These are phyloP conservation scores for Pyrenophora teres DNA, from an alignment of 2,329 filamentous ascomycete genomes.

Conservation along the genomic window DNA sequence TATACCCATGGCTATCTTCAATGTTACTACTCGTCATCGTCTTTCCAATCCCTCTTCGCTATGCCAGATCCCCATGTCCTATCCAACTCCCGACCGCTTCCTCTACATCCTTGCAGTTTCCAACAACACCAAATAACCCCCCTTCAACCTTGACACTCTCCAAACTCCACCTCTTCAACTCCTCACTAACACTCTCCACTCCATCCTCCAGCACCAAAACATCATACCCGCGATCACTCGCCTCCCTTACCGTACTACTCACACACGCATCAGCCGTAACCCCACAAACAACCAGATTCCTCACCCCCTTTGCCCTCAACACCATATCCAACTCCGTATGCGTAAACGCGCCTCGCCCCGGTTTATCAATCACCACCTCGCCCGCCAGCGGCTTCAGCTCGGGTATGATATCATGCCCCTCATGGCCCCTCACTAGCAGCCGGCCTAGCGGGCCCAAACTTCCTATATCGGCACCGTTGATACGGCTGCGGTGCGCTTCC, in stretches of 20 bases:
- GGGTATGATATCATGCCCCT: constrained; percentile 61
- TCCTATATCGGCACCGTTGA: constrained; percentile 59
- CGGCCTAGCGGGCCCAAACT: constrained; percentile 60
- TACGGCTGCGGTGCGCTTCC: constrained; percentile 59
- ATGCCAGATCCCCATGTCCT: background rate
- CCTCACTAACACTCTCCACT: constrained; percentile 38
- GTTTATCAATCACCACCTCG: constrained; percentile 61
- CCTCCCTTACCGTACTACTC: constrained; percentile 60
- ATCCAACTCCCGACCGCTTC: constrained; percentile 33
- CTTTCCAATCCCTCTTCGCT: no score
- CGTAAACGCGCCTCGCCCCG: constrained; percentile 58
- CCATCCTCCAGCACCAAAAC: constrained; percentile 58
- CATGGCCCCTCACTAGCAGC: constrained; percentile 62
- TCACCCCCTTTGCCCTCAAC: constrained; percentile 57
- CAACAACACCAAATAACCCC: constrained; percentile 38
- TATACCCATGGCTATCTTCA: no score
- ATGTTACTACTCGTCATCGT: no score
- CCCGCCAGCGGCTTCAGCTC: constrained; percentile 56
- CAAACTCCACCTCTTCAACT: constrained; percentile 37
- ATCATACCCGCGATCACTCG: constrained; percentile 61
- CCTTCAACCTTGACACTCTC: constrained; percentile 34
- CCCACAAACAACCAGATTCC: constrained; percentile 59
- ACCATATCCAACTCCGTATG: constrained; percentile 60
- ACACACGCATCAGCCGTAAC: constrained; percentile 63
- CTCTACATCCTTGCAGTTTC: constrained; percentile 24